Evolutionary conservation across 495 filamentous ascomycete genomes (phyloP).

Genomic region (Lindgomyces ingoldianus): DNA sequence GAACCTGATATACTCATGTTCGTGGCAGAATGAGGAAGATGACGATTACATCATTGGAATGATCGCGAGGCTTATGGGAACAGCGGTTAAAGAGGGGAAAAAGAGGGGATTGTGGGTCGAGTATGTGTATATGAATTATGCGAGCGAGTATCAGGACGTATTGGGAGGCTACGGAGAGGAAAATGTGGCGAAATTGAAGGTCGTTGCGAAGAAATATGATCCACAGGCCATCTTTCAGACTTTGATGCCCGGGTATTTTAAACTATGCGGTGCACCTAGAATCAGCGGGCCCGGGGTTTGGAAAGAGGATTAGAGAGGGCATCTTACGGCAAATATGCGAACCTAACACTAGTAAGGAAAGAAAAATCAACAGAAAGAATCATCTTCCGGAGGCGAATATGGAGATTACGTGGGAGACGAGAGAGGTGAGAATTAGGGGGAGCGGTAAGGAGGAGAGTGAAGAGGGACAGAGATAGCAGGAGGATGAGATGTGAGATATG

Average conservation of each 20-base stretch:
- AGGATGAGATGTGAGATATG: no score
- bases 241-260: conserved; percentile 40
- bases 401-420: no score
- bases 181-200: conserved; percentile 43
- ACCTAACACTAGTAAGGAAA: no score
- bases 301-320: no score
- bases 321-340: no score
- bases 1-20: not conserved
- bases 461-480: no score
- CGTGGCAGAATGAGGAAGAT: conserved; percentile 9
- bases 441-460: no score
- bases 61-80: not conserved
- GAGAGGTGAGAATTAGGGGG: no score
- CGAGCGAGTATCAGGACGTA: conserved; percentile 20
- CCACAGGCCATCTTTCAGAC: conserved; percentile 43
- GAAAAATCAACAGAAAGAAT: no score
- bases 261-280: conserved; percentile 42
- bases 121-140: conserved; percentile 26
- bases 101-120: not conserved
- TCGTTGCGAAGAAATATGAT: conserved; percentile 47
- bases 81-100: conserved; percentile 1
- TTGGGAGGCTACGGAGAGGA: conserved; percentile 41
- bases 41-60: conserved; percentile 6
- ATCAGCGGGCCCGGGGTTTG: not conserved
- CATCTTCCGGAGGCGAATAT: no score